These are phyloP conservation scores for Rhizoctonia solani DNA, from an alignment of 1,284 basidiomycete species.

Conservation along the genomic window DNA sequence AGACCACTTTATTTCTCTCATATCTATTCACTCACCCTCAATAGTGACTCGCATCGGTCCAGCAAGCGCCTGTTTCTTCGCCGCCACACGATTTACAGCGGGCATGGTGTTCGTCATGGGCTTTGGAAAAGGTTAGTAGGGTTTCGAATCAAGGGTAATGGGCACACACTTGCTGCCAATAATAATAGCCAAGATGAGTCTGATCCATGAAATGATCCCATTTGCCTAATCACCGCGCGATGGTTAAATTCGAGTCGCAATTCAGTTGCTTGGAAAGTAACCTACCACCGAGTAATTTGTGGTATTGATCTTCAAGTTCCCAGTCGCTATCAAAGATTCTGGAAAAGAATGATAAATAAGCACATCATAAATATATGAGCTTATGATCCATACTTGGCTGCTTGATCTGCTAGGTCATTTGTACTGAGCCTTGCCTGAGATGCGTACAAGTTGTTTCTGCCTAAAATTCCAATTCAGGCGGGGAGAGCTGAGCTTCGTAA, in stretches of 20 bases:
- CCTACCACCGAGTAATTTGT: conserved; percentile 60
- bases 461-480: conserved; percentile 22
- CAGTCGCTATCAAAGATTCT: conserved; percentile 61
- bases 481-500: background rate
- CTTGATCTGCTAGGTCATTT: conserved; percentile 59
- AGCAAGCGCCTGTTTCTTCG: conserved; percentile 59
- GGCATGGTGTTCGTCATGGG: conserved; percentile 54
- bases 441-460: conserved; percentile 61
- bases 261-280: background rate
- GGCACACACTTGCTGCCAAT: conserved; percentile 60
- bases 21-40: conserved; percentile 53
- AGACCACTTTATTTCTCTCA: background rate
- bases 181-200: conserved; percentile 60
- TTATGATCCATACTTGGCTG: conserved; percentile 47
- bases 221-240: conserved; percentile 35
- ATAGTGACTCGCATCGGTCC: conserved; percentile 64
- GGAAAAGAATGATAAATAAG: background rate
- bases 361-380: background rate
- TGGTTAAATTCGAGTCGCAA: no score
- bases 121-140: background rate
- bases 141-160: background rate
- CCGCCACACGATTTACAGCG: conserved; percentile 57
- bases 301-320: conserved; percentile 61
- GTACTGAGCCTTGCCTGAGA: conserved; percentile 66
- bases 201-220: conserved; percentile 38